phyloP scores from a whole-genome alignment of 1,139 yeast genomes.

The Cylindricascospora bacillispora region DNA sequence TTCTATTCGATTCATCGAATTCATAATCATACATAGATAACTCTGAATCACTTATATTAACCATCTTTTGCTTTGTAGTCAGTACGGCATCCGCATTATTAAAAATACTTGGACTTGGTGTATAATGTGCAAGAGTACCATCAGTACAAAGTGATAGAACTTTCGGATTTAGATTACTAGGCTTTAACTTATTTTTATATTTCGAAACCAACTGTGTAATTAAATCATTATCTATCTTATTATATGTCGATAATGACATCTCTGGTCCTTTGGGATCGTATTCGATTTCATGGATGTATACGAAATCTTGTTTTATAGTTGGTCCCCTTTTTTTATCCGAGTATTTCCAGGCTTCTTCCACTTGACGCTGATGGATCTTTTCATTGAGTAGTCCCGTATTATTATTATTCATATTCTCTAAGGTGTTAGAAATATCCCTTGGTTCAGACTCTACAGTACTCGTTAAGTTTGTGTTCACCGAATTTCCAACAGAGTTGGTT shows the following conservation, averaged over 20 bases:
- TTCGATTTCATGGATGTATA: slow-evolving; percentile 18
- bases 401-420: neutral
- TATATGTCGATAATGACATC: slow-evolving; percentile 16
- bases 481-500: neutral
- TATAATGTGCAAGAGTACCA: slow-evolving; percentile 26
- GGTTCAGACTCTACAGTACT: neutral
- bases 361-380: neutral
- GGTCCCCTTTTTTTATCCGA: slow-evolving; percentile 1
- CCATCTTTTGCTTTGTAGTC: slow-evolving; percentile 16
- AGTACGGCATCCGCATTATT: too few species aligned
- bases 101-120: too few species aligned
- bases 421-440: neutral
- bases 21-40: slow-evolving; percentile 73
- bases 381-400: neutral
- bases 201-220: slow-evolving; percentile 19
- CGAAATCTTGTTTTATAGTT: slow-evolving; percentile 19
- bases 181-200: slow-evolving; percentile 31
- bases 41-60: slow-evolving; percentile 36
- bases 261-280: slow-evolving; percentile 14
- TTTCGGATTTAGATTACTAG: slow-evolving; percentile 27
- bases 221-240: slow-evolving; percentile 17
- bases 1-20: slow-evolving; percentile 40
- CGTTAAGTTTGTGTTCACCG: neutral
- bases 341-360: neutral
- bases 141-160: slow-evolving; percentile 27